Conservation (phyloP, 352 stramenopile genomes). For the Phytopythium vexans region DNA sequence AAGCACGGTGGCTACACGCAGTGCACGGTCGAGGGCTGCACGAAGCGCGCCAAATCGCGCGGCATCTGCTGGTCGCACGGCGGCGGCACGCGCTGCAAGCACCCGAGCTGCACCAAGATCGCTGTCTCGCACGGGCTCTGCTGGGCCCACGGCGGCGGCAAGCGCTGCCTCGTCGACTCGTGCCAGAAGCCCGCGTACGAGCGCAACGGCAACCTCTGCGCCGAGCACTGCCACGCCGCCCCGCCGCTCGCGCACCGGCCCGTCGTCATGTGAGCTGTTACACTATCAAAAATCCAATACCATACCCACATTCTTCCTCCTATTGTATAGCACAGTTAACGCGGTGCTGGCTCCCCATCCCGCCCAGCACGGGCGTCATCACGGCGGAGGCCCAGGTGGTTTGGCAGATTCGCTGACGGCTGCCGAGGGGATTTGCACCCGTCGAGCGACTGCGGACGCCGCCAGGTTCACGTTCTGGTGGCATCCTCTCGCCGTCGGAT, state of each 20-base stretch:
- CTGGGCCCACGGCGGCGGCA: slow-evolving; percentile 39
- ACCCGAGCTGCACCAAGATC: slow-evolving; percentile 50
- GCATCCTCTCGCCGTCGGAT: too few relatives aligned
- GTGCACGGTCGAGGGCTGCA: slow-evolving; percentile 48
- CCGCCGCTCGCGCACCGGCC: not conserved
- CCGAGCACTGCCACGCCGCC: slow-evolving; percentile 15
- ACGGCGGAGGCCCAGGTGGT: too few relatives aligned
- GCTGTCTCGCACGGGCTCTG: slow-evolving; percentile 33
- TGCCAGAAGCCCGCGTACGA: slow-evolving; percentile 59
- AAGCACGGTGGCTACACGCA: slow-evolving; percentile 52
- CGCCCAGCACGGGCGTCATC: too few relatives aligned
- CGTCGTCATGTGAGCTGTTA: not conserved
- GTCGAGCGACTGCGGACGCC: too few relatives aligned
- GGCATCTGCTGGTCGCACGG: slow-evolving; percentile 24
- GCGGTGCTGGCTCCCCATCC: too few relatives aligned
- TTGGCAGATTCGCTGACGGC: too few relatives aligned
- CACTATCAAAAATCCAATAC: too few relatives aligned
- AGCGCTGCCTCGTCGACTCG: slow-evolving; percentile 36
- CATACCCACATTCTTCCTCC: too few relatives aligned
- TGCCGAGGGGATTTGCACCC: too few relatives aligned
- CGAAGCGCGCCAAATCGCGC: slow-evolving; percentile 31
- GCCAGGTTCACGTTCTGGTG: too few relatives aligned
- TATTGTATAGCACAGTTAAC: too few relatives aligned
- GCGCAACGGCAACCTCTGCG: slow-evolving; percentile 56
- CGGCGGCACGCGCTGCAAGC: slow-evolving; percentile 37